Conservation (phyloP, 768 basidiomycete genomes). For the Phaffia tasmanica region DNA sequence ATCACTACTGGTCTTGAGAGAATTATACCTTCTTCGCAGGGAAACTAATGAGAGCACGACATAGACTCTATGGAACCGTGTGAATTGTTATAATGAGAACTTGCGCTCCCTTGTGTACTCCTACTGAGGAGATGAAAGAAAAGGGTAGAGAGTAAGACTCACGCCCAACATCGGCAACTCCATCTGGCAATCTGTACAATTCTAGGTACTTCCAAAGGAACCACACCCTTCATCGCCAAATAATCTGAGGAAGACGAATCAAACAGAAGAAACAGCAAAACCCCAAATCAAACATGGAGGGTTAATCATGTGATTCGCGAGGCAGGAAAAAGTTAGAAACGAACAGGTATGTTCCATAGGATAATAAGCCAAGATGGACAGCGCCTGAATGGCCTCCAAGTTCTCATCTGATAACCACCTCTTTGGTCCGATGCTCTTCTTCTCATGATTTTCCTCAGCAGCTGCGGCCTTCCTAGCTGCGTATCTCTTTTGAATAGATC, state of each 20-base stretch:
- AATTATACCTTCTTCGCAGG: neutral
- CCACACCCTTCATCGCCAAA: conserved; percentile 30
- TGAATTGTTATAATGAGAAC: neutral
- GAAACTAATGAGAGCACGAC: conserved; percentile 18
- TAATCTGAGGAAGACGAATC: conserved; percentile 22
- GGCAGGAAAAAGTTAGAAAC: conserved; percentile 6
- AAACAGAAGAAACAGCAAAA: neutral
- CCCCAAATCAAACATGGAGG: neutral
- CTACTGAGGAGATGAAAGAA: neutral
- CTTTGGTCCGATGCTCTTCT: neutral
- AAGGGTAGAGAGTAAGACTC: neutral
- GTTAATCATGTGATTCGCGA: neutral
- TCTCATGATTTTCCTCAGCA: no score
- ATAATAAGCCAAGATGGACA: conserved; percentile 36
- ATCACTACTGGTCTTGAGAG: neutral
- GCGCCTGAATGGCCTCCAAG: conserved; percentile 32
- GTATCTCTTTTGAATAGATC: neutral
- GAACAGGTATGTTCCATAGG: conserved; percentile 35
- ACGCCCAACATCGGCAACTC: conserved; percentile 72
- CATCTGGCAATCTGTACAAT: conserved; percentile 46
- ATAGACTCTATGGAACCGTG: conserved; percentile 6
- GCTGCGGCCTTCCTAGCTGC: neutral
- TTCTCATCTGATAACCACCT: neutral
- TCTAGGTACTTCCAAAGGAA: conserved; percentile 17
- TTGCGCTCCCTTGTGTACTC: neutral